phyloP scores from a whole-genome alignment of 805 yeast genomes.

The Cyberlindnera amylophila region DNA sequence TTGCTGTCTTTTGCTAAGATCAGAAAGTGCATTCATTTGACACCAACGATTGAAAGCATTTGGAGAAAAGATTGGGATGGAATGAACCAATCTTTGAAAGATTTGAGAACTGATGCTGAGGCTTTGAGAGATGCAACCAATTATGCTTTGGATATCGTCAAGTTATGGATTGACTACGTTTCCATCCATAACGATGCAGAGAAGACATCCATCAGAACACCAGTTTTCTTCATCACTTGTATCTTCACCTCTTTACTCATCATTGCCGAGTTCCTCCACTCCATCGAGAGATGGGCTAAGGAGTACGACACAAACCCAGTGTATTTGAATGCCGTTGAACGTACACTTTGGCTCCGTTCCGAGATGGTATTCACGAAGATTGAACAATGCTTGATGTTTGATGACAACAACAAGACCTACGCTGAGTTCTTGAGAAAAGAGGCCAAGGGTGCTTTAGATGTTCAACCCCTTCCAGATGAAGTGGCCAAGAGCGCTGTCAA shows the following conservation, averaged over 20 bases:
- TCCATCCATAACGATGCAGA: constrained; percentile 61
- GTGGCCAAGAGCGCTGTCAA: constrained; percentile 44
- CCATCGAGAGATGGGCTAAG: constrained; percentile 52
- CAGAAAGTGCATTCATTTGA: constrained; percentile 55
- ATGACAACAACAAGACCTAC: constrained; percentile 50
- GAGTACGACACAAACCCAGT: constrained; percentile 27
- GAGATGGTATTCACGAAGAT: constrained; percentile 57
- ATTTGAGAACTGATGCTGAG: constrained; percentile 51
- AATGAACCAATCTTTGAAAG: constrained; percentile 52
- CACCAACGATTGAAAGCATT: constrained; percentile 57
- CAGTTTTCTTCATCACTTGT: constrained; percentile 71
- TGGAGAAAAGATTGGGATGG: constrained; percentile 66
- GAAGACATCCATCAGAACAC: constrained; percentile 66
- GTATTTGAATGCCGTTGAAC: constrained; percentile 43
- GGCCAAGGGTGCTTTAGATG: constrained; percentile 57
- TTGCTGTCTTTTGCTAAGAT: constrained; percentile 64
- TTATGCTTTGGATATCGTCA: constrained; percentile 54
- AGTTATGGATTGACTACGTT: constrained; percentile 71
- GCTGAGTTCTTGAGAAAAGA: constrained; percentile 55
- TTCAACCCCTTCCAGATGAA: constrained; percentile 45
- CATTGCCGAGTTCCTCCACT: constrained; percentile 57
- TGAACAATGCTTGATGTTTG: constrained; percentile 53
- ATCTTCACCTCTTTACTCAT: constrained; percentile 59
- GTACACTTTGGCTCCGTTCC: constrained; percentile 62
- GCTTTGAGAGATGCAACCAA: constrained; percentile 61